phyloP scores from a whole-genome alignment of 2,329 filamentous ascomycete genomes.

The Paracorniculantispora psalliotae region DNA sequence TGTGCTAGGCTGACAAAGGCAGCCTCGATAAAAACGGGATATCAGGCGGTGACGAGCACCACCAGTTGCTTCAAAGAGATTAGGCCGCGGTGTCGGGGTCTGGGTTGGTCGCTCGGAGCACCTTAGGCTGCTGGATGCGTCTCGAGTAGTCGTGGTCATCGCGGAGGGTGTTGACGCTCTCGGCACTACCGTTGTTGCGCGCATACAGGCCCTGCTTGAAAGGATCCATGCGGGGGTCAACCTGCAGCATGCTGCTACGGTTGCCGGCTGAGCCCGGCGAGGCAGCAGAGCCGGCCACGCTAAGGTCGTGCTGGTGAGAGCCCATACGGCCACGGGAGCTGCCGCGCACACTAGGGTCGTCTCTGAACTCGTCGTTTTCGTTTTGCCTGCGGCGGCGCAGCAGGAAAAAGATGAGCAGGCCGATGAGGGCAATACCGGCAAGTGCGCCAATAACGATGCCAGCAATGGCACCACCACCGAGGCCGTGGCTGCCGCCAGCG shows the following conservation, averaged over 20 bases:
- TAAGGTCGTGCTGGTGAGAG: constrained; percentile 41
- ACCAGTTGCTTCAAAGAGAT: neutral
- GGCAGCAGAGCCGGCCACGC: constrained; percentile 23
- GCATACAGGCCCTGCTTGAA: constrained; percentile 53
- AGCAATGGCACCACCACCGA: constrained; percentile 44
- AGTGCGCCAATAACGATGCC: constrained; percentile 51
- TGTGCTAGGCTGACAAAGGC: neutral
- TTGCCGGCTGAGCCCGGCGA: constrained; percentile 38
- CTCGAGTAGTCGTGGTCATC: constrained; percentile 64
- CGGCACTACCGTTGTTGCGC: constrained; percentile 54
- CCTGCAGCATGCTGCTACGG: constrained; percentile 49
- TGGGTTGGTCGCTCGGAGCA: constrained; percentile 59
- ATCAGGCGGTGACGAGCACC: neutral
- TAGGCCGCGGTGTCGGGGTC: constrained; percentile 36
- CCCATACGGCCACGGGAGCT: constrained; percentile 46
- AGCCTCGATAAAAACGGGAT: neutral
- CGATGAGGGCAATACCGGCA: constrained; percentile 31
- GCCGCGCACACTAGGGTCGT: constrained; percentile 43
- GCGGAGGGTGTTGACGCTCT: constrained; percentile 58
- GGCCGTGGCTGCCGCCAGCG: constrained; percentile 19
- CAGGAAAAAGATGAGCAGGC: constrained; percentile 32
- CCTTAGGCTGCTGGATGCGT: constrained; percentile 50
- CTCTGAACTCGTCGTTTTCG: constrained; percentile 37
- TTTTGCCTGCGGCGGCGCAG: constrained; percentile 41
- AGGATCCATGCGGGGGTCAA: constrained; percentile 60